Evolutionary conservation across 768 basidiomycete species (phyloP), one percentile per base, ranked within the genome.

Genomic region (Tricholoma saponaceum): DNA sequence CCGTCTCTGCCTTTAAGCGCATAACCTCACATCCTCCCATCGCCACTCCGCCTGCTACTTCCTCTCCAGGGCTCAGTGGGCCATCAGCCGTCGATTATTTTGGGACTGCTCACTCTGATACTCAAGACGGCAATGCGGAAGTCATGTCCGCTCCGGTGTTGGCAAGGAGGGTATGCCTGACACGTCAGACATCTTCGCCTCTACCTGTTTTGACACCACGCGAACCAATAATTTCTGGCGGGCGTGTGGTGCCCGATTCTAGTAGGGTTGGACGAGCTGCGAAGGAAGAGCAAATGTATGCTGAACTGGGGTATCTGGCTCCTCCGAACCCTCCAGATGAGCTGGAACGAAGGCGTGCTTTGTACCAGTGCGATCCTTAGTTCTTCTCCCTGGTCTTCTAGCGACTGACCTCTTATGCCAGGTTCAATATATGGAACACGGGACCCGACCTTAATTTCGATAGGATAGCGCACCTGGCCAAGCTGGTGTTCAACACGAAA

Each of bases 371-470:
- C 66, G 83, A 68, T 12, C 25, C 22, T 2, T n/a, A 4, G 8
- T 51, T 20, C 37, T 51, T 20, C 49, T 22, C 26, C 14, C 50
- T 44, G 28, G 32, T 22, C 20, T 53, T 25, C 28, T 49, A 28
- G 28, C 25, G n/a, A 26, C 22, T 41, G 18, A 58, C 20, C 64
- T 52, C 32, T 50, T n/a, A 14, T 26, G n/a, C 56, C 60, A 90
- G 92, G 62, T 95, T 92, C 75, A 93, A 94, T 63, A 89, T 97
- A 51, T 87, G 92, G 82, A 84, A 90, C 61, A 95, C 93, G 0
- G 85, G 86, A 14, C 78, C 86, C 8, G 95, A 98, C 69, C 76
- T 83, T 60, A 95, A 96, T 68, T 97, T 98, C 67, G 95, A 97
- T 70, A 84, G 95, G 16, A 95, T 97, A 62, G 91, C 87, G 14